A percentile compares a stretch with the other conserved stretches of the same genome.
Evolutionary conservation across 2,329 filamentous ascomycete species (phyloP).

Genomic region (Cercospora canescens): DNA sequence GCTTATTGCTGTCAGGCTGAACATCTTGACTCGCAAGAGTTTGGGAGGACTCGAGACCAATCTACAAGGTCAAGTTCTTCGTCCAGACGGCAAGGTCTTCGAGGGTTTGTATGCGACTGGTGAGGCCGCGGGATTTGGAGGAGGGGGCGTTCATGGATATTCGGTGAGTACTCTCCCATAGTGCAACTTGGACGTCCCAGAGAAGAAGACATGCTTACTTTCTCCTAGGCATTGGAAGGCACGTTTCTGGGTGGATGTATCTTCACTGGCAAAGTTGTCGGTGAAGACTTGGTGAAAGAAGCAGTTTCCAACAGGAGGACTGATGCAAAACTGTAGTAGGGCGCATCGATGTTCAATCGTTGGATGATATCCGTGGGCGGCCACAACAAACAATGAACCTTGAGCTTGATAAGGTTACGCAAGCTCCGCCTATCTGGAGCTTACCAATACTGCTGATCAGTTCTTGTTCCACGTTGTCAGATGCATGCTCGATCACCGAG

Average conservation of each 20-base stretch:
- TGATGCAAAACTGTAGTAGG: not conserved
- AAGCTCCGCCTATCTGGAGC: no score
- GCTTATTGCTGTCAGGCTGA: not conserved
- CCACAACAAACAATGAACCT: no score
- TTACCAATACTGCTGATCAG: no score
- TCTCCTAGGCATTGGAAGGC: not conserved
- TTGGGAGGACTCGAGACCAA: not conserved
- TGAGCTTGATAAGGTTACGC: no score
- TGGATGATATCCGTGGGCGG: not conserved
- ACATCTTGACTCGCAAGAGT: not conserved
- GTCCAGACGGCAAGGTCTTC: not conserved
- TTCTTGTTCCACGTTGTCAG: no score
- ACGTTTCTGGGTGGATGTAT: not conserved
- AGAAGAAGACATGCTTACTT: not conserved
- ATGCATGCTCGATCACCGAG: no score
- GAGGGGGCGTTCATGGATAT: not conserved
- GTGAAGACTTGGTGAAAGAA: not conserved
- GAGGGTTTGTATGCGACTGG: not conserved
- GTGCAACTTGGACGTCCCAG: not conserved
- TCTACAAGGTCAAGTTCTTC: not conserved
- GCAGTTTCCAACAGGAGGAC: not conserved
- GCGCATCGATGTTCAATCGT: not conserved
- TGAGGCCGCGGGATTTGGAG: not conserved
- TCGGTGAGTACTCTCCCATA: not conserved
- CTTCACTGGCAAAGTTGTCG: not conserved